These are phyloP conservation scores for Ascochyta rabiei DNA, from an alignment of 2,329 filamentous ascomycete genomes.

Conservation along the genomic window DNA sequence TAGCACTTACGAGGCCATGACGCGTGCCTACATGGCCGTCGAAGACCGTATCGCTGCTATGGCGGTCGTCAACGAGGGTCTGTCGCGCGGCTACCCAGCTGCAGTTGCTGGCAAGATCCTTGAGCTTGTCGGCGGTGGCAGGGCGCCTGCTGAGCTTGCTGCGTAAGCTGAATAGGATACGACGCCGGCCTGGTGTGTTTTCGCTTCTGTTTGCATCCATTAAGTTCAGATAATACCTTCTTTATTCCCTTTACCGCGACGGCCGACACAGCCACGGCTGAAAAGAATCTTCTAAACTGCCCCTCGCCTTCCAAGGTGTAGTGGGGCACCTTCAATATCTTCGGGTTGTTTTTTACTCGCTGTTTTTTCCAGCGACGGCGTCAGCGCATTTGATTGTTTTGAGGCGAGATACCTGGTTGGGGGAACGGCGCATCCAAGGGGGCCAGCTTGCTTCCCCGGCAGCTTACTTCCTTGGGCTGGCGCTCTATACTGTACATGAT, in stretches of 20 bases:
- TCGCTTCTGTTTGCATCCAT: slow-evolving; percentile 13
- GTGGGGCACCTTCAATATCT: slow-evolving; percentile 23
- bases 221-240: slow-evolving; percentile 6
- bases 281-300: slow-evolving; percentile 21
- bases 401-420: slow-evolving; percentile 21
- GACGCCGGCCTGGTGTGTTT: neutral
- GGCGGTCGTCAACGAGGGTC: slow-evolving; percentile 84
- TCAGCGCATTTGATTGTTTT: slow-evolving; percentile 14
- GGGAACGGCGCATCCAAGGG: slow-evolving; percentile 10
- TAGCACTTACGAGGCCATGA: slow-evolving; percentile 99
- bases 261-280: slow-evolving; percentile 17
- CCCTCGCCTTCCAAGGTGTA: slow-evolving; percentile 23
- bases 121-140: slow-evolving; percentile 70
- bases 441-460: neutral
- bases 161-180: slow-evolving; percentile 9
- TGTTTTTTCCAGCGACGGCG: slow-evolving; percentile 28
- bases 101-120: slow-evolving; percentile 94
- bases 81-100: slow-evolving; percentile 85
- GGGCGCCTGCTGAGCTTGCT: slow-evolving; percentile 30
- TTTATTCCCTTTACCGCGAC: slow-evolving; percentile 23
- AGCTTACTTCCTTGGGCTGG: slow-evolving; percentile 1
- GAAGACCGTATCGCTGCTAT: slow-evolving; percentile 80
- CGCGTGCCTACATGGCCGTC: slow-evolving; percentile 83
- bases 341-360: slow-evolving; percentile 1
- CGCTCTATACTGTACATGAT: neutral